Evolutionary conservation across 257 asterid species (phyloP), one percentile per base, ranked within the genome.

Genomic region (Cynanchum wilfordii): DNA sequence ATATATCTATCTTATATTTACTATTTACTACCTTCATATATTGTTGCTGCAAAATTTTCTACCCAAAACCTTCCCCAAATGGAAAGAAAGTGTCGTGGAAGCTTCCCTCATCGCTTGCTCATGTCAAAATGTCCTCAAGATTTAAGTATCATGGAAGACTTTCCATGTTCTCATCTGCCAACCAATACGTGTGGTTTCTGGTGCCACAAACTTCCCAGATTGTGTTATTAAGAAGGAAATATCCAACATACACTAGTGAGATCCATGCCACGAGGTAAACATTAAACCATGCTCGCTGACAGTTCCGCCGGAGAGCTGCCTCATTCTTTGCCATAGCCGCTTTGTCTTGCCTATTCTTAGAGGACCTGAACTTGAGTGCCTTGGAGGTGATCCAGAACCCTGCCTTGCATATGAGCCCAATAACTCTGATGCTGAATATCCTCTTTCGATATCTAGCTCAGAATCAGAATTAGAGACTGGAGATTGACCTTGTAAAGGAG

Each of bases 361-460:
- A 16, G 90, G 90, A 3, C 98, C 98, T 22, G 99, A 92, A 78
- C 89, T 88, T 8, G 96, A 87, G 69, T 88, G 76, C 83, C 93
- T 86, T 88, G 89, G 79, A 12, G 79, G 77, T n/a, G 96, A 77
- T 65, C 81, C 91, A 0, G 85, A 78, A 44, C 84, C 89, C 22
- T 79, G 80, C 69, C 65, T 73, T 9, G 82, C 88, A 16, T 76
- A 79, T 0, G 89, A 81, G 36, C 88, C 80, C 86, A 86, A 76
- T 9, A 94, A 82, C 80, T 84, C 95, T 0, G 98, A 91, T 86
- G 79, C 75, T 0, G 96, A 84, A 76, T 83, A 81, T 58, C 93
- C 95, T 56, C 93, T 86, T 82, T 94, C 91, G n/a, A 85, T 81
- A 73, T 94, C 91, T 24, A 84, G 49, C 70, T 82, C 82, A 58